A percentile compares a stretch with the other conserved stretches of the same genome.
These are phyloP conservation scores for Trametes gibbosa DNA, from an alignment of 768 basidiomycete genomes.

Conservation along the genomic window DNA sequence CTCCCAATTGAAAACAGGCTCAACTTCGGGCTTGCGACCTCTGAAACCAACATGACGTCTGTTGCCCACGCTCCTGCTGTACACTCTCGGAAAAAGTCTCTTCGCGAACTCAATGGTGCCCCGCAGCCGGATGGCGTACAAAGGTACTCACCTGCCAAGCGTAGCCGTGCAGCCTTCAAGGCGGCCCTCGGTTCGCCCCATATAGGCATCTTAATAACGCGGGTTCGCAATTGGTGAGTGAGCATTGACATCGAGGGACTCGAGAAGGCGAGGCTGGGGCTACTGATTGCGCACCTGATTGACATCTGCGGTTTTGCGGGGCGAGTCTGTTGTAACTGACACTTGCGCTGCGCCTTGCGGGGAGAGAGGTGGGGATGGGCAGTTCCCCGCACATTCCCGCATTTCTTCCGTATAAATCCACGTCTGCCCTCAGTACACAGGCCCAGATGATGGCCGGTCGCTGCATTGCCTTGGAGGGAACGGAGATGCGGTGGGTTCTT, in stretches of 20 bases:
- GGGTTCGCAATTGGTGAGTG: neutral
- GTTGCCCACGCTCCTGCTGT: too few relatives aligned
- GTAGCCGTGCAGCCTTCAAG: neutral
- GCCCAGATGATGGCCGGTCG: too few relatives aligned
- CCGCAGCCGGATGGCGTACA: neutral
- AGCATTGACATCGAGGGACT: neutral
- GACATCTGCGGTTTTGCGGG: neutral
- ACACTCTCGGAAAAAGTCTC: neutral
- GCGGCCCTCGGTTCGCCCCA: neutral
- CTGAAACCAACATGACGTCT: neutral
- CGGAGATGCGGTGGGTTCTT: too few relatives aligned
- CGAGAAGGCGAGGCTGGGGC: neutral
- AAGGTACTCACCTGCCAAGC: neutral
- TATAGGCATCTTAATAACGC: slow-evolving; percentile 3
- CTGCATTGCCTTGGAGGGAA: too few relatives aligned
- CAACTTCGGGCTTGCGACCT: neutral
- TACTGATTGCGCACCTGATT: neutral
- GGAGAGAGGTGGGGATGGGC: neutral
- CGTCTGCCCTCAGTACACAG: too few relatives aligned
- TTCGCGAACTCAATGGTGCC: neutral
- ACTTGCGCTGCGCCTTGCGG: neutral
- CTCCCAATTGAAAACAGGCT: neutral
- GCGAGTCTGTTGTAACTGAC: too few relatives aligned
- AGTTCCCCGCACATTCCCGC: neutral
- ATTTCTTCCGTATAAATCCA: too few relatives aligned